Conservation (phyloP, 2,329 filamentous ascomycete species). For the Passalora sequoiae region DNA sequence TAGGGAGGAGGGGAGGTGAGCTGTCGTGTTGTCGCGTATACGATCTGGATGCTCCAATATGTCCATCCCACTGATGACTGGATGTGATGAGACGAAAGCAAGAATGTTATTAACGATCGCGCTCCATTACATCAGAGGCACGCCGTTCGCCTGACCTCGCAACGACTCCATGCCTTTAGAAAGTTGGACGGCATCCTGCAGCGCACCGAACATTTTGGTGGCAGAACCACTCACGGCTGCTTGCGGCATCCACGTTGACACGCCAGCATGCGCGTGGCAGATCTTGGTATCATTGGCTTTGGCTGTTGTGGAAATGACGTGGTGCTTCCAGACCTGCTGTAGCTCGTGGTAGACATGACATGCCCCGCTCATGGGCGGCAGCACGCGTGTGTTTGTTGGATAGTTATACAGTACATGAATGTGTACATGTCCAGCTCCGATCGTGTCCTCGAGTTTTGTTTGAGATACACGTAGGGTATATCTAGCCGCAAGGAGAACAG, state of each 20-base stretch:
- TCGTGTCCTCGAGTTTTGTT: neutral
- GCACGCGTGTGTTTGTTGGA: neutral
- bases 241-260: neutral
- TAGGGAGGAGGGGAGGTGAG: too few species aligned
- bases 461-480: neutral
- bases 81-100: too few species aligned
- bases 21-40: too few species aligned
- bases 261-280: slow-evolving; percentile 2
- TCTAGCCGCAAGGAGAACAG: neutral
- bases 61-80: too few species aligned
- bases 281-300: slow-evolving; percentile 4
- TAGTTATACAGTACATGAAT: too few species aligned
- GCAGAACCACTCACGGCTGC: slow-evolving; percentile 1
- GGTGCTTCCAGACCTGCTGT: slow-evolving; percentile 1
- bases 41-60: too few species aligned
- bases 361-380: neutral
- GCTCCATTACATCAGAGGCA: too few species aligned
- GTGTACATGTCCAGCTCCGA: neutral
- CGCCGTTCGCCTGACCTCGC: neutral
- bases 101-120: too few species aligned
- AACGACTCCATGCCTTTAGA: too few species aligned
- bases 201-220: neutral
- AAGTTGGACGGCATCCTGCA: too few species aligned
- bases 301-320: slow-evolving; percentile 1
- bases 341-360: neutral